A percentile compares a stretch with the other conserved stretches of the same genome.
Conservation (phyloP, 1,284 basidiomycete species). For the Leccinum huronense region DNA sequence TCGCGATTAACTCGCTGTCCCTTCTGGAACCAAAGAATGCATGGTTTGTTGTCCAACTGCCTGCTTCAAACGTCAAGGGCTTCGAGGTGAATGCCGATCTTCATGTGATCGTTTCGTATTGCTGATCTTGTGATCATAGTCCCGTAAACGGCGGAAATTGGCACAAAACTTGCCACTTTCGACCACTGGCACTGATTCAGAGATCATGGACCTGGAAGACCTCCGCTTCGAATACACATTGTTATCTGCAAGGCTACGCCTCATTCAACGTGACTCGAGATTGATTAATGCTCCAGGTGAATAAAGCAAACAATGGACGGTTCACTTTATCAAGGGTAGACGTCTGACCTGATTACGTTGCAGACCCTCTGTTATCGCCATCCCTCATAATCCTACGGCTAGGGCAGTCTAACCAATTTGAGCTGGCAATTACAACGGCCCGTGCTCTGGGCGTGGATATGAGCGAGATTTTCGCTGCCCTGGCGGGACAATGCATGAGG, state of each 20-base stretch:
- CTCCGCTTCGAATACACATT: constrained; percentile 85
- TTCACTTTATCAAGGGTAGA: constrained; percentile 15
- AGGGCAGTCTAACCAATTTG: constrained; percentile 78
- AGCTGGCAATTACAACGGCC: constrained; percentile 77
- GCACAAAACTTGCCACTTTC: constrained; percentile 78
- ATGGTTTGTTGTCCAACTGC: constrained; percentile 59
- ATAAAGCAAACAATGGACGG: constrained; percentile 29
- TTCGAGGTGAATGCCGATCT: constrained; percentile 31
- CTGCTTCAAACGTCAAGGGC: constrained; percentile 25
- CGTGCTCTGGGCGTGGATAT: constrained; percentile 81
- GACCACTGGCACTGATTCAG: constrained; percentile 62
- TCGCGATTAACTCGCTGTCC: constrained; percentile 88
- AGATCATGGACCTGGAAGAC: constrained; percentile 79
- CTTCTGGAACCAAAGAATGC: constrained; percentile 78
- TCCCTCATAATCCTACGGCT: constrained; percentile 78
- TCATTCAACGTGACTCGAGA: constrained; percentile 61
- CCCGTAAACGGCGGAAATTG: constrained; percentile 69
- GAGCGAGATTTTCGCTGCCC: constrained; percentile 77
- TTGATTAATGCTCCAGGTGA: constrained; percentile 50
- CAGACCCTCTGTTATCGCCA: constrained; percentile 67
- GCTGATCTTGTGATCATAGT: constrained; percentile 36
- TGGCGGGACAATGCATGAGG: constrained; percentile 80
- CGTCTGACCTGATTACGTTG: constrained; percentile 23
- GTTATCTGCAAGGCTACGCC: constrained; percentile 75
- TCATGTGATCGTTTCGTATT: constrained; percentile 22